A percentile compares a stretch with the other conserved stretches of the same genome.
Conservation (phyloP, 2,329 filamentous ascomycete species). For the Neurospora sp. region DNA sequence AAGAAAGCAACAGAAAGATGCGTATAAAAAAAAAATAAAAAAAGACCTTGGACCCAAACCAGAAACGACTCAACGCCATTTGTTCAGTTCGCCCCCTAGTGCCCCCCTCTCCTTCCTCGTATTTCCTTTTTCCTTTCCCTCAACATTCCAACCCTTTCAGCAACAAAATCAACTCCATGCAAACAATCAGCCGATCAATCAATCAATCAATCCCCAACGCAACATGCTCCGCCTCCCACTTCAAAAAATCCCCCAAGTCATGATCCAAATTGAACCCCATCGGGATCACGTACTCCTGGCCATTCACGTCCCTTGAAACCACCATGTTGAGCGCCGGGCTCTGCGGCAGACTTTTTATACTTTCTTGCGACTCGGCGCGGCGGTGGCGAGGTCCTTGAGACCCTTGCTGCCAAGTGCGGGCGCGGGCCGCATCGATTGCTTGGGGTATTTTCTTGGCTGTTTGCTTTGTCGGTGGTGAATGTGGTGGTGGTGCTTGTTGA, state of each 20-base stretch:
- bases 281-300: constrained; percentile 33
- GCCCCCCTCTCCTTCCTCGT: background rate
- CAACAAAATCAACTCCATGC: background rate
- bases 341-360: constrained; percentile 36
- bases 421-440: background rate
- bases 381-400: background rate
- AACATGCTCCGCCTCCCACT: constrained; percentile 45
- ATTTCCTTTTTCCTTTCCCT: background rate
- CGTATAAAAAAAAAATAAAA: background rate
- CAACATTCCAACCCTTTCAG: background rate
- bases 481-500: background rate
- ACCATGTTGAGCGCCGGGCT: constrained; percentile 41
- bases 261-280: constrained; percentile 53
- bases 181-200: background rate
- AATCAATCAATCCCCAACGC: background rate
- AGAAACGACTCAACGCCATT: background rate
- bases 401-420: background rate
- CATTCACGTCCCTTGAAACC: constrained; percentile 27
- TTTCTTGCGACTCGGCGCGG: constrained; percentile 15
- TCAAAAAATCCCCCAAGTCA: constrained; percentile 48
- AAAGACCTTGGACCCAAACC: background rate
- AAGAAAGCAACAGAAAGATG: background rate
- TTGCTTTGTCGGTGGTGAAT: background rate
- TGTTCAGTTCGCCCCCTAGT: background rate
- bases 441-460: background rate